Conservation (phyloP, 1,284 basidiomycete species). For the Lignosus rhinocerotis region DNA sequence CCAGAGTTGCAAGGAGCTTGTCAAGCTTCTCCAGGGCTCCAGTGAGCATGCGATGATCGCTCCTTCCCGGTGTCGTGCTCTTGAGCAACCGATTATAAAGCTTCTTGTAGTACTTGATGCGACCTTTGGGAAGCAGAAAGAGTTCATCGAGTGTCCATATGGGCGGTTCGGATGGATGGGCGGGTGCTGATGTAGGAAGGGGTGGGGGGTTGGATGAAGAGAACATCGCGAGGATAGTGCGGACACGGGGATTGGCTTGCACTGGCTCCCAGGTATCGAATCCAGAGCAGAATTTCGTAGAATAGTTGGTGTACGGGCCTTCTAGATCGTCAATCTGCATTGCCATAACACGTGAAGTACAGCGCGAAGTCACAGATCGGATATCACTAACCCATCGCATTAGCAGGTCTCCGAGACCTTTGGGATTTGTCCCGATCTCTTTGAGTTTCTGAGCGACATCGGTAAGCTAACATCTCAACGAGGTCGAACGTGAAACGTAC, state of each 20-base stretch:
- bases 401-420: slow-evolving; percentile 91
- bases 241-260: slow-evolving; percentile 72
- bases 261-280: slow-evolving; percentile 88
- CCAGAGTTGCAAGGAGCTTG: slow-evolving; percentile 66
- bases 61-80: slow-evolving; percentile 85
- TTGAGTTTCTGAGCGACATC: slow-evolving; percentile 72
- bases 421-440: slow-evolving; percentile 93
- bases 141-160: slow-evolving; percentile 87
- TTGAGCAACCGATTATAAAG: slow-evolving; percentile 87
- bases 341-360: neutral
- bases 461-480: slow-evolving; percentile 13
- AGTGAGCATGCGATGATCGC: slow-evolving; percentile 83
- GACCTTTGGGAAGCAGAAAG: slow-evolving; percentile 83
- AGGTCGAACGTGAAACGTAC: slow-evolving; percentile 45
- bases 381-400: slow-evolving; percentile 88
- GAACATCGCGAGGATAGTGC: slow-evolving; percentile 69
- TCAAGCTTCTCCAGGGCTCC: slow-evolving; percentile 85
- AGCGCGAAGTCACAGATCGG: neutral
- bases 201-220: slow-evolving; percentile 65
- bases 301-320: slow-evolving; percentile 84
- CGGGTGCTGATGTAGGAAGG: slow-evolving; percentile 40
- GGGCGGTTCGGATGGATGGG: slow-evolving; percentile 40
- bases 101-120: slow-evolving; percentile 92
- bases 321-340: slow-evolving; percentile 87
- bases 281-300: slow-evolving; percentile 69